Base-by-base conservation (phyloP, 208 protist species). In the Leishmania mexicana region DNA sequence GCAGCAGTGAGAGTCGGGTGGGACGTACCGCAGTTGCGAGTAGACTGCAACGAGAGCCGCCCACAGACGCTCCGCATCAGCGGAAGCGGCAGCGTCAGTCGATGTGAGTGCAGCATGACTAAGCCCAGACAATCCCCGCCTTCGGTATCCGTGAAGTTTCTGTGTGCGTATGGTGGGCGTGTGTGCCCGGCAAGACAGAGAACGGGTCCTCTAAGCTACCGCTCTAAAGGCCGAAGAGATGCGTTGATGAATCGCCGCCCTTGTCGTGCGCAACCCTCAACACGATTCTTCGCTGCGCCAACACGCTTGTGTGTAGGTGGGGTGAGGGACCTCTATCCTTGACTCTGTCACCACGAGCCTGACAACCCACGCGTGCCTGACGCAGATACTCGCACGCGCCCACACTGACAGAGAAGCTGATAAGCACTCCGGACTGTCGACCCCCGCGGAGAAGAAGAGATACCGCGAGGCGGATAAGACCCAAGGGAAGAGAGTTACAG, bases 31-130 rank as follows among this genome's bases (percentile, higher is more conserved):
- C 35, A 65, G 3, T 31, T 54, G 75, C 11, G 57, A 40, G 24
- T 11, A 68, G 24, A 65, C 38, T 19, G 75, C 38, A 31, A 31
- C 4, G 54, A 40, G 57, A 53, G 40, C n/a, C 54, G 24, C 40
- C 19, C 51, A 47, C n/a, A 57, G 73, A 15, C 35, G 73, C 35
- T 58, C 5, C 51, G 73, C 73, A 62, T 5, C 31, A 76, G 73
- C 11, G 45, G 42, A 13, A 76, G 49, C 10, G 11, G n/a, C 73
- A 40, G 19, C 53, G 51, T 45, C 51, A 40, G 19, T 76, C 73
- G 47, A 31, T 60, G 73, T 24, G 73, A 62, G 31, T 8, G 51
- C 73, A 76, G 73, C 73, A 76, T 76, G 73, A 8, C 28, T 28
- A 47, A 38, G 7, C 45, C 21, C n/a, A n/a, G 45, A 31, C 5